These are phyloP conservation scores for Fraxinus anomala DNA, from an alignment of 257 asterid species.

Conservation along the genomic window DNA sequence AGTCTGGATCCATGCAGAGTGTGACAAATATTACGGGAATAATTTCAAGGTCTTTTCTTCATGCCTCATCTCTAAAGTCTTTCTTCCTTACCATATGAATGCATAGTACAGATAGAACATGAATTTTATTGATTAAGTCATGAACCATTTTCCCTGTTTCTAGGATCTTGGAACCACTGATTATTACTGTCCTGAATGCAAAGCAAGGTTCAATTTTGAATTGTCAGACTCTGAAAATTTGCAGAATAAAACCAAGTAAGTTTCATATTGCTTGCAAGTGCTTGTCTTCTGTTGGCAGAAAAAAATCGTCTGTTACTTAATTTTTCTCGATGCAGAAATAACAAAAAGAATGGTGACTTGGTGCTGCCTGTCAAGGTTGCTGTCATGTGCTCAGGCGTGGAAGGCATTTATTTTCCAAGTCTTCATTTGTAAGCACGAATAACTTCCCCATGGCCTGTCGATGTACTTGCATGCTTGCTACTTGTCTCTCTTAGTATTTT, in stretches of 20 bases:
- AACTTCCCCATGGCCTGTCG: slow-evolving; percentile 19
- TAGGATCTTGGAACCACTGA: slow-evolving; percentile 69
- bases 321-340: slow-evolving; percentile 51
- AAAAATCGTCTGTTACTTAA: too few relatives aligned
- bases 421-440: slow-evolving; percentile 78
- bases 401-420: slow-evolving; percentile 90
- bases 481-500: background rate
- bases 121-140: slow-evolving; percentile 17
- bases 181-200: slow-evolving; percentile 97
- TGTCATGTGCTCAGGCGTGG: slow-evolving; percentile 83
- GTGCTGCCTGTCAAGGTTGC: slow-evolving; percentile 77
- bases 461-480: background rate
- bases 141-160: slow-evolving; percentile 31
- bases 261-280: slow-evolving; percentile 10
- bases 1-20: slow-evolving; percentile 95
- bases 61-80: slow-evolving; percentile 14
- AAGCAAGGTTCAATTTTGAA: slow-evolving; percentile 91
- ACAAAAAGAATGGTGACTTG: slow-evolving; percentile 54
- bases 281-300: too few relatives aligned
- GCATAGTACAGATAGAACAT: slow-evolving; percentile 16
- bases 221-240: slow-evolving; percentile 86
- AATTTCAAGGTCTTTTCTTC: slow-evolving; percentile 54
- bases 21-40: slow-evolving; percentile 70
- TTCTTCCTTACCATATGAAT: slow-evolving; percentile 19
- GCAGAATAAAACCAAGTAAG: slow-evolving; percentile 66